Base-by-base conservation (phyloP, 306 rosid species). In the Begonia peltatifolia region DNA sequence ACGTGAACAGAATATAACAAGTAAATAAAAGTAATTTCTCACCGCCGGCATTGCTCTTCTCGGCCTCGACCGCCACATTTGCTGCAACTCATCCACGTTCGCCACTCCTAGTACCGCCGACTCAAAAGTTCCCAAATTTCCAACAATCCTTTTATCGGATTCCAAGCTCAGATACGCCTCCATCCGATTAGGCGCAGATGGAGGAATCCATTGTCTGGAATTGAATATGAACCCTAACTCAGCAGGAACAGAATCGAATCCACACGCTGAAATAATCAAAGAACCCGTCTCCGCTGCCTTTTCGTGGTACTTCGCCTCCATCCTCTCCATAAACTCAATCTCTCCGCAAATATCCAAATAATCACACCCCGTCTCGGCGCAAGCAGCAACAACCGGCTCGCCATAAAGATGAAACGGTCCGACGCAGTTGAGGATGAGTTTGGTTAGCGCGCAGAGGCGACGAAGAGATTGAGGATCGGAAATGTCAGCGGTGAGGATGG, bases 351-450 rank as follows among this genome's bases (percentile, higher is more conserved):
- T 78, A 42, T 82, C 97, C 60, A 84, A 63, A 63, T 89, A 89
- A 63, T 89, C 90, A 38, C 87, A 79, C 1, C 95, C 95, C 6
- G 71, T 12, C 15, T 68, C 81, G 0, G 35, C 84, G 59, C 97
- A 88, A 0, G 97, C 93, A 3, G 84, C 74, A 11, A 77, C 89
- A 12, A 88, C 89, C 1, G 89, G 68, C 38, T 73, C 87, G 48
- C 97, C 97, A 59, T 82, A 74, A 65, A 63, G 87, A 57, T 95
- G 95, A 59, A 77, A 88, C 38, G 97, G 97, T 0, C 97, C 97
- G 9, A 84, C 97, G 59, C 97, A 88, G 69, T 77, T 88, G 81
- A 88, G 89, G 46, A 88, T 54, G 58, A 88, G 79, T 54, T 68
- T 77, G 43, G 97, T 72, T n/a, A 59, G 71, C 57, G 25, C 11